Conservation (phyloP, 495 filamentous ascomycete species). For the Penicillium roqueforti region DNA sequence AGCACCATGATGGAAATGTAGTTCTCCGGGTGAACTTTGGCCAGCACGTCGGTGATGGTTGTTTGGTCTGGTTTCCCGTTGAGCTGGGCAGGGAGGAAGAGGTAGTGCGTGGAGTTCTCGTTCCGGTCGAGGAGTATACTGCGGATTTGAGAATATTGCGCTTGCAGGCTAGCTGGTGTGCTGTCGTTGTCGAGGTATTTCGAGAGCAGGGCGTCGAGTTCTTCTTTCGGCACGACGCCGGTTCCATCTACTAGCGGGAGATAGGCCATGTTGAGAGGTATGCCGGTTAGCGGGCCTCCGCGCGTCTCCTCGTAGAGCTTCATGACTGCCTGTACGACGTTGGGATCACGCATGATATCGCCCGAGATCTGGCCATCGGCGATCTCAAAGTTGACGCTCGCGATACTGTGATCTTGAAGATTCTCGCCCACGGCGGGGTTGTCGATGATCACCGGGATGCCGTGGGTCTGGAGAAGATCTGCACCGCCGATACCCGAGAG, state of each 20-base stretch:
- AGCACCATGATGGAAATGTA: conserved; percentile 18
- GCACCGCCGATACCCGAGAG: conserved; percentile 52
- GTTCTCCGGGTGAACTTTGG: conserved; percentile 12
- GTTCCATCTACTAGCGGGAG: conserved; percentile 36
- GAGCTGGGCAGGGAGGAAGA: conserved; percentile 36
- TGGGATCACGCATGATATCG: conserved; percentile 41
- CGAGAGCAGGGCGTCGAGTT: conserved; percentile 24
- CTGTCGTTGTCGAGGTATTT: conserved; percentile 18
- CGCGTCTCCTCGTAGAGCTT: conserved; percentile 32
- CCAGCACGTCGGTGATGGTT: conserved; percentile 28
- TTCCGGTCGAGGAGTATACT: conserved; percentile 24
- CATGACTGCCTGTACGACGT: conserved; percentile 30
- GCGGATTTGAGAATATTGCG: conserved; percentile 29
- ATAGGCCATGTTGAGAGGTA: conserved; percentile 40
- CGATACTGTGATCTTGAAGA: conserved; percentile 39
- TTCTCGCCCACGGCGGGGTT: conserved; percentile 43
- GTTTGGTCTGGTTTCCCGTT: conserved; percentile 28
- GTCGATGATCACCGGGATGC: conserved; percentile 34
- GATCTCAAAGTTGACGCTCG: conserved; percentile 37
- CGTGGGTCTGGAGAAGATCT: conserved; percentile 23
- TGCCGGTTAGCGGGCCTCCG: conserved; percentile 36
- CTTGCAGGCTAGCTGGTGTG: conserved; percentile 8
- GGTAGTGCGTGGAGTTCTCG: conserved; percentile 34
- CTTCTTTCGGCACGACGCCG: conserved; percentile 25
- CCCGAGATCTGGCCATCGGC: conserved; percentile 36